Conservation (phyloP, 495 filamentous ascomycete species). For the Neurospora tetraspora region DNA sequence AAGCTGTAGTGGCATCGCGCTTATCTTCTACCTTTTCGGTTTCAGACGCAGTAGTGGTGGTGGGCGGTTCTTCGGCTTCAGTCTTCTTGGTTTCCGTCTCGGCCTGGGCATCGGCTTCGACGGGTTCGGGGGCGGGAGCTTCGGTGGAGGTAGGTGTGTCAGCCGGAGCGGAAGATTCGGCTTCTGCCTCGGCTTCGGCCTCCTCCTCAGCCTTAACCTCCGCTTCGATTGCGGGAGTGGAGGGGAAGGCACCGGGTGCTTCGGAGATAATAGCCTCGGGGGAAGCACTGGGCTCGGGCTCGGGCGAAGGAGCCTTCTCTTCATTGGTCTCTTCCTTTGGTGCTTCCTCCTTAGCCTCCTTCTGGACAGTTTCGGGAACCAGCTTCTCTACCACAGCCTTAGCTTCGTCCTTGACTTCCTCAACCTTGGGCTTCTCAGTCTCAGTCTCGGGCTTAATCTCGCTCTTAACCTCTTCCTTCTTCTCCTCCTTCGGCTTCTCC, state of each 20-base stretch:
- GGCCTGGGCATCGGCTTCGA: background rate
- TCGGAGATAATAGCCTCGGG: conserved; percentile 2
- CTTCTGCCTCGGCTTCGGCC: background rate
- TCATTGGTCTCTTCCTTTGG: conserved; percentile 17
- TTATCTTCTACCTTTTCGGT: background rate
- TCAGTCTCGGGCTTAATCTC: conserved; percentile 27
- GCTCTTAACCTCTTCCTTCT: background rate
- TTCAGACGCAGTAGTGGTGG: background rate
- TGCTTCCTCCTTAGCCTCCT: background rate
- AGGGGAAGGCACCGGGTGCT: background rate
- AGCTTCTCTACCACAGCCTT: conserved; percentile 16
- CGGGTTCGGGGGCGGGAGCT: conserved; percentile 3
- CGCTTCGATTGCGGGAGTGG: conserved; percentile 2
- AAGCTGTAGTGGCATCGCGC: background rate
- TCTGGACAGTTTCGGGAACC: background rate
- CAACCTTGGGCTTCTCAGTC: conserved; percentile 19
- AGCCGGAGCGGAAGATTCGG: background rate
- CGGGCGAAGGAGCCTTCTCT: conserved; percentile 12
- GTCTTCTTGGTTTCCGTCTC: conserved; percentile 6
- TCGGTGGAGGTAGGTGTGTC: conserved; percentile 4
- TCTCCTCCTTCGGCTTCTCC: background rate
- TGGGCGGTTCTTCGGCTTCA: background rate
- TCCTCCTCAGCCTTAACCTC: conserved; percentile 4
- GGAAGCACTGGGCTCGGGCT: background rate
- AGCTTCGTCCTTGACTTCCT: conserved; percentile 12